Conservation (phyloP, 768 basidiomycete species). For the Mycena chlorophos region DNA sequence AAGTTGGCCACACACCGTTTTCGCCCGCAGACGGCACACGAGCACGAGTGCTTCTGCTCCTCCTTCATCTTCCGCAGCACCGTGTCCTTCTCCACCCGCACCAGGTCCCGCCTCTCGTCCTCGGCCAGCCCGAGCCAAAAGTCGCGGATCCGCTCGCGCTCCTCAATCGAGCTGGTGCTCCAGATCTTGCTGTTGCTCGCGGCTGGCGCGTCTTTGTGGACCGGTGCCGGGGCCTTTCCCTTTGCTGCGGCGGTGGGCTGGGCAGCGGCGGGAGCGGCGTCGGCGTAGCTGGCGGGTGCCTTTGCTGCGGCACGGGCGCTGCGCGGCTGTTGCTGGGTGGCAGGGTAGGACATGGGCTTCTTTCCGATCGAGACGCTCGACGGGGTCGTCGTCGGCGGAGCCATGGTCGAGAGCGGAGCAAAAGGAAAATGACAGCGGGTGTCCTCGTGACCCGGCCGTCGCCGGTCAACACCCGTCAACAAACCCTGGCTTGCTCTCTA, state of each 20-base stretch:
- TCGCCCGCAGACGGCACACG: constrained; percentile 93
- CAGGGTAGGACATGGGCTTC: constrained; percentile 82
- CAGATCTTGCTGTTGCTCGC: constrained; percentile 83
- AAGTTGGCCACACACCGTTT: constrained; percentile 74
- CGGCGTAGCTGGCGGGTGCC: constrained; percentile 42
- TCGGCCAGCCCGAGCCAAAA: constrained; percentile 96
- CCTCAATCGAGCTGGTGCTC: constrained; percentile 89
- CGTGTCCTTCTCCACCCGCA: constrained; percentile 98
- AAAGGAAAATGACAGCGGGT: no score
- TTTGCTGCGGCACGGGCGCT: constrained; percentile 51
- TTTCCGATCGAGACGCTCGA: constrained; percentile 88
- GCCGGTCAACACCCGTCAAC: no score
- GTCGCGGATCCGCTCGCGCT: constrained; percentile 95
- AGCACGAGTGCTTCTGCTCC: constrained; percentile 95
- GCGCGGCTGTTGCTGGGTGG: constrained; percentile 38
- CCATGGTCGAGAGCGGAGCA: no score
- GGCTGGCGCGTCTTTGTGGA: constrained; percentile 47
- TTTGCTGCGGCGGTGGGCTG: constrained; percentile 37
- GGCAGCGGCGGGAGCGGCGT: constrained; percentile 39
- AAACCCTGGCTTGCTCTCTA: no score
- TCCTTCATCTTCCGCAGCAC: constrained; percentile 99
- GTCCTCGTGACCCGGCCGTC: no score
- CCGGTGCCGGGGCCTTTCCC: constrained; percentile 37
- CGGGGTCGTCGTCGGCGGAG: constrained; percentile 38
- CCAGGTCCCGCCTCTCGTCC: constrained; percentile 85